Evolutionary conservation across 1,139 yeast species (phyloP).

Genomic region (Yamadazyma siamensis): DNA sequence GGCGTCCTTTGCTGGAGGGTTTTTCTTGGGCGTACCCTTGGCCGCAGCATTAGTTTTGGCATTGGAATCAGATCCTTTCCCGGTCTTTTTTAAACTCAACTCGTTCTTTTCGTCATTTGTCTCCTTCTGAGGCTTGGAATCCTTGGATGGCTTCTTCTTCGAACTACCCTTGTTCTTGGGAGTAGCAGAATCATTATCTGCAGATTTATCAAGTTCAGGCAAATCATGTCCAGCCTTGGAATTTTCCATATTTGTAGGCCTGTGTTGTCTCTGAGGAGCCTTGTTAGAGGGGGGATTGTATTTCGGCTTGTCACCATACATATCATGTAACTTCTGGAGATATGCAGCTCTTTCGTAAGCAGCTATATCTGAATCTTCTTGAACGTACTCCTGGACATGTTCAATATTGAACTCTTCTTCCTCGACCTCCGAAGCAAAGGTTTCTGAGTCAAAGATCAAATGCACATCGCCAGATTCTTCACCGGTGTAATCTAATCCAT

Average conservation of each 20-base stretch:
- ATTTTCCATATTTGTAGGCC: constrained; percentile 1
- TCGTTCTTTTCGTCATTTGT: too few relatives aligned
- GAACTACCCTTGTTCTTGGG: too few relatives aligned
- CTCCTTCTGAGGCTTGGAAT: too few relatives aligned
- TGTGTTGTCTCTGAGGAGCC: constrained; percentile 3
- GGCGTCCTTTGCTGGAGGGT: neutral
- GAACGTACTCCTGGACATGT: constrained; percentile 10
- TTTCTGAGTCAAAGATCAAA: constrained; percentile 9
- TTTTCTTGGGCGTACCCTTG: too few relatives aligned
- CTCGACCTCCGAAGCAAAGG: constrained; percentile 6
- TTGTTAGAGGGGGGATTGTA: constrained; percentile 1
- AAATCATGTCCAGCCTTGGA: neutral
- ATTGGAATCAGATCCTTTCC: neutral
- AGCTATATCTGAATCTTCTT: constrained; percentile 10
- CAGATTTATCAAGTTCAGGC: neutral
- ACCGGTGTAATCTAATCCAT: constrained; percentile 18
- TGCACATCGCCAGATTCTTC: constrained; percentile 4
- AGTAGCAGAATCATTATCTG: neutral
- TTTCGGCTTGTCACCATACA: constrained; percentile 4
- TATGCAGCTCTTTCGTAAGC: constrained; percentile 12
- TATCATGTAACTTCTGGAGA: constrained; percentile 6
- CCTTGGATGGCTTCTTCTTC: too few relatives aligned
- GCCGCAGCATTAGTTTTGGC: neutral
- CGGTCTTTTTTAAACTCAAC: too few relatives aligned
- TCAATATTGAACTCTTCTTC: constrained; percentile 10